phyloP scores from a whole-genome alignment of 2,329 filamentous ascomycete genomes.

The Corinectria fuckeliana region DNA sequence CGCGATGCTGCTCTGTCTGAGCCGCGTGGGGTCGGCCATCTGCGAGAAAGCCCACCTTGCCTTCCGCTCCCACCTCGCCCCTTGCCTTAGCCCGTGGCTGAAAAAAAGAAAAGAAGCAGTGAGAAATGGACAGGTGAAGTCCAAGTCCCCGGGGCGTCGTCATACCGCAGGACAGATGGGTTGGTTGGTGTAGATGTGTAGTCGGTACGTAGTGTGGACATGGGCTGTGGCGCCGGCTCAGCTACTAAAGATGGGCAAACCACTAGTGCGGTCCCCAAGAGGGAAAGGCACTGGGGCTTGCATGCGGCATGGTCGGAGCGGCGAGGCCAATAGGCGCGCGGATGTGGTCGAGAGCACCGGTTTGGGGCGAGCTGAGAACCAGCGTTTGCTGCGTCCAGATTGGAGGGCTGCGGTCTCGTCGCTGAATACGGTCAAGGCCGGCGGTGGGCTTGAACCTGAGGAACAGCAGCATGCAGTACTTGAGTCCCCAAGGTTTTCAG shows the following conservation, averaged over 20 bases:
- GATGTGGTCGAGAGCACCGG: slow-evolving; percentile 29
- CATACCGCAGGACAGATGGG: slow-evolving; percentile 17
- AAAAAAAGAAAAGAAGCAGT: too few relatives aligned
- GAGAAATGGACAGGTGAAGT: slow-evolving; percentile 9
- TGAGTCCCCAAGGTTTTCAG: too few relatives aligned
- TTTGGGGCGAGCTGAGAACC: slow-evolving; percentile 37
- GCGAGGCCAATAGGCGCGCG: slow-evolving; percentile 39
- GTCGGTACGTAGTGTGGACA: slow-evolving; percentile 25
- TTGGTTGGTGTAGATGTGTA: slow-evolving; percentile 7
- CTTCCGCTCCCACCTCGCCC: slow-evolving; percentile 2
- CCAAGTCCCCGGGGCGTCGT: slow-evolving; percentile 10
- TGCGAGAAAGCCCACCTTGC: slow-evolving; percentile 9
- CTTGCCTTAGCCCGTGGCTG: slow-evolving; percentile 16
- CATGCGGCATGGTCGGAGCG: slow-evolving; percentile 27
- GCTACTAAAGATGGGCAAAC: slow-evolving; percentile 35
- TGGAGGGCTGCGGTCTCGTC: slow-evolving; percentile 9
- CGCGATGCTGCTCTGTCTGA: slow-evolving; percentile 17
- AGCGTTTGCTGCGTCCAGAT: slow-evolving; percentile 18
- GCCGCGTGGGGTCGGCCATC: slow-evolving; percentile 26
- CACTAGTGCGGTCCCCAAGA: slow-evolving; percentile 34
- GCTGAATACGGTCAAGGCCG: slow-evolving; percentile 32
- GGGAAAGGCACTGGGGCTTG: slow-evolving; percentile 30
- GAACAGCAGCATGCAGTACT: too few relatives aligned
- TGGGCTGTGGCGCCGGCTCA: slow-evolving; percentile 30
- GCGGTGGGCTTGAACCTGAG: slow-evolving; percentile 33